Base-by-base conservation (phyloP, 768 basidiomycete species). In the Mycena albidolilacea region DNA sequence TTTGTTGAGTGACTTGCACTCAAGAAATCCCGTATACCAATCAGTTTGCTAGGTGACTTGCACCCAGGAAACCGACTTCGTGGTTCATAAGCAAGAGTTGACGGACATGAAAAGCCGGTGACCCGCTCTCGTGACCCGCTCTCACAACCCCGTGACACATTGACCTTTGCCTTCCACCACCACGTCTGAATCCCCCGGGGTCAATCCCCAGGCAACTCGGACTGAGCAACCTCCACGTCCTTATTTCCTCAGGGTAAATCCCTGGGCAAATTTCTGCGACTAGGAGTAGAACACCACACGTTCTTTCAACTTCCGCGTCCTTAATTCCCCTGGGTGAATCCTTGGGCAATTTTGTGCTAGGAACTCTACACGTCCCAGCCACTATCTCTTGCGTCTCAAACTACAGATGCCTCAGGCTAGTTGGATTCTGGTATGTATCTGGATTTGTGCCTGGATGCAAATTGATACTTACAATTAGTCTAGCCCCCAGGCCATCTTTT, bases 201-300 rank as follows among this genome's bases (percentile, higher is more conserved):
- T 30, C 14, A 43, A 23, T 9, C 30, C 55, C 11, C 30, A 17
- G 30, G 15, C 35, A 37, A 7, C 8, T 30, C 35, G 9, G 15
- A 2, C 55, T 6, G 30, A 30, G 30, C 23, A 2, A 12, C 30
- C 12, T 30, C 55, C 5, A 14, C 14, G 55, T 12, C 15, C 30
- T 1, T 21, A 21, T 44, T 65, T 65, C 52, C 64, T 3, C 0
- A 37, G 52, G 64, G 64, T 65, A 23, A 41, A 57, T 65, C 64
- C 52, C 64, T n/a, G 5, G 39, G 64, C 52, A 65, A 57, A 39
- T 57, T 21, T 38, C 30, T 30, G 30, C 4, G 30, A 30, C 3
- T 30, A 30, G 3, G 30, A 30, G 30, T 2, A 30, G 3, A 30
- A 30, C 30, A 2, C 30, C 2, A 30, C 30, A 4, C 30, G 30